These are phyloP conservation scores for Sclerotiophoma versabilis DNA, from an alignment of 2,329 filamentous ascomycete genomes.

Conservation along the genomic window DNA sequence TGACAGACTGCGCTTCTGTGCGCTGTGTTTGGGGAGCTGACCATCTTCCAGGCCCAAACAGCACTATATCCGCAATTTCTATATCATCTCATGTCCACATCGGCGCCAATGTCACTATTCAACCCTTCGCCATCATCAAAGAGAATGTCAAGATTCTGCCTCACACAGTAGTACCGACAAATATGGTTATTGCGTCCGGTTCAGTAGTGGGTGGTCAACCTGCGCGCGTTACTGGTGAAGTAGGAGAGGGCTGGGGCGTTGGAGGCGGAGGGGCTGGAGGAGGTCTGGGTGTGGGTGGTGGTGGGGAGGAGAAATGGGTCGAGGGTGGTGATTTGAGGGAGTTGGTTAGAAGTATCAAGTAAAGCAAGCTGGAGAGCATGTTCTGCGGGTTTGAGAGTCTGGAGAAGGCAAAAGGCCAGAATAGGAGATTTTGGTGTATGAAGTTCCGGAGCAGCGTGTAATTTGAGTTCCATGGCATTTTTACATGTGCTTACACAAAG, in stretches of 20 bases:
- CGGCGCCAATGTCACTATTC: conserved; percentile 76
- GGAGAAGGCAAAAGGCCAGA: too few relatives aligned
- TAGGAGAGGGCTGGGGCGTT: conserved; percentile 61
- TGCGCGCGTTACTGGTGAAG: conserved; percentile 56
- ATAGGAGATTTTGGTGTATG: too few relatives aligned
- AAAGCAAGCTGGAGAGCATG: not conserved
- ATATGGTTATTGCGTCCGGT: conserved; percentile 93
- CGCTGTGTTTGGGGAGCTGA: not conserved
- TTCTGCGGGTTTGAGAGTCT: too few relatives aligned
- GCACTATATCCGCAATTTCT: conserved; percentile 81
- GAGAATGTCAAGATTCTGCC: conserved; percentile 91
- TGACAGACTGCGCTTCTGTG: conserved; percentile 18
- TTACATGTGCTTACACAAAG: not conserved
- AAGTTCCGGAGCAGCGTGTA: not conserved
- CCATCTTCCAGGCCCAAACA: conserved; percentile 50
- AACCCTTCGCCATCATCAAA: conserved; percentile 89
- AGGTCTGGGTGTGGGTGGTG: conserved; percentile 47
- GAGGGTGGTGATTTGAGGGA: conserved; percentile 59
- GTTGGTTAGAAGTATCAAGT: conserved; percentile 56
- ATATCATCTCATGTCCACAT: conserved; percentile 89
- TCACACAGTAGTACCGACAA: conserved; percentile 79
- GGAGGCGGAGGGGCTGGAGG: conserved; percentile 43
- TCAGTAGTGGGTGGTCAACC: conserved; percentile 77
- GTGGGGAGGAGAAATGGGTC: conserved; percentile 55
- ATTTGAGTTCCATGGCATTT: not conserved